phyloP scores from a whole-genome alignment of 2,329 filamentous ascomycete genomes.

The Raffaelea arxii region DNA sequence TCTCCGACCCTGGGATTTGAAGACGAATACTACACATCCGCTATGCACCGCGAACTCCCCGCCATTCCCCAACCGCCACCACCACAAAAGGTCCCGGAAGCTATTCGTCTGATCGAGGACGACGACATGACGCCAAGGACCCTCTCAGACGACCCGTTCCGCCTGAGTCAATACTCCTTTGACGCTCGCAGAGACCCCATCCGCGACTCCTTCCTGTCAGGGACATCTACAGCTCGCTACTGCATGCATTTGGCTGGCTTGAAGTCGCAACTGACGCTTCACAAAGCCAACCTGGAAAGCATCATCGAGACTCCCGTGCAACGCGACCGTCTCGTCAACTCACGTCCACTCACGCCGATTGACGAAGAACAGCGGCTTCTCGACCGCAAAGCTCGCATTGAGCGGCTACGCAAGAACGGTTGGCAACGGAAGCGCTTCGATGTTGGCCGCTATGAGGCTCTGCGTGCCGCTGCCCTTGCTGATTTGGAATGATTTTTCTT shows the following conservation, averaged over 20 bases:
- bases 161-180: background rate
- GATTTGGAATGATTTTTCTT: constrained; percentile 29
- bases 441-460: constrained; percentile 38
- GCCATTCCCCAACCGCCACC: constrained; percentile 13
- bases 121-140: constrained; percentile 10
- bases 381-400: constrained; percentile 42
- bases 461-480: constrained; percentile 40
- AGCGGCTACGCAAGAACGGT: constrained; percentile 41
- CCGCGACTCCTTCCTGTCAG: constrained; percentile 25
- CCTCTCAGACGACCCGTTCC: background rate
- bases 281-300: constrained; percentile 35
- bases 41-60: constrained; percentile 17
- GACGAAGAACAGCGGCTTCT: constrained; percentile 26
- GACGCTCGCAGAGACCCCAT: constrained; percentile 10
- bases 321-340: background rate
- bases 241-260: constrained; percentile 37
- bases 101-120: constrained; percentile 9
- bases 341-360: constrained; percentile 11
- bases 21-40: constrained; percentile 25
- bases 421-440: constrained; percentile 50
- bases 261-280: constrained; percentile 36
- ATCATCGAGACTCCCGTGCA: constrained; percentile 22
- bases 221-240: constrained; percentile 37
- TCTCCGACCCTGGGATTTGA: constrained; percentile 51
- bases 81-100: constrained; percentile 8